A percentile compares a stretch with the other conserved stretches of the same genome.
phyloP scores from a whole-genome alignment of 495 filamentous ascomycete species.

The Daldinia concentrica region DNA sequence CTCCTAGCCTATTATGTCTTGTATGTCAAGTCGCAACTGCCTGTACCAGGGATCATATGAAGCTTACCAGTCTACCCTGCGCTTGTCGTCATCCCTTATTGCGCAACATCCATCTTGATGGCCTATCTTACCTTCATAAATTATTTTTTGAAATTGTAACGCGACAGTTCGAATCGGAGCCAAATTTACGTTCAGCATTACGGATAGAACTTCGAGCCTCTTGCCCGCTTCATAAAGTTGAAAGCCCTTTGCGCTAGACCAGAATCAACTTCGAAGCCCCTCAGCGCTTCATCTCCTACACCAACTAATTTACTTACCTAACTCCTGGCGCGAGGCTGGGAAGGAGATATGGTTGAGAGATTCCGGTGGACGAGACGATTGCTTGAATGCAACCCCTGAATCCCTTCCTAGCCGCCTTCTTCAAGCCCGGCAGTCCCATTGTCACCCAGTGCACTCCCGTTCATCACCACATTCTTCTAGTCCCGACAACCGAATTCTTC shows the following conservation, averaged over 20 bases:
- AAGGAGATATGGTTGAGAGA: constrained; percentile 35
- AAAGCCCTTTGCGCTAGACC: constrained; percentile 5
- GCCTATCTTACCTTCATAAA: background rate
- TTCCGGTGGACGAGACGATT: constrained; percentile 32
- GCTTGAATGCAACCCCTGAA: constrained; percentile 97
- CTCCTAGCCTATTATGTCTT: too few relatives aligned
- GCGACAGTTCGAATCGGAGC: background rate
- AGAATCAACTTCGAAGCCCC: constrained; percentile 9
- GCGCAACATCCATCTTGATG: constrained; percentile 17
- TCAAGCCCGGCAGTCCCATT: constrained; percentile 80
- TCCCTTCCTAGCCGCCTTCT: constrained; percentile 97
- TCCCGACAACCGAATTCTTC: constrained; percentile 91
- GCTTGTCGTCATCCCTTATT: constrained; percentile 40
- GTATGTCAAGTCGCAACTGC: background rate
- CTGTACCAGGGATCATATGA: constrained; percentile 15
- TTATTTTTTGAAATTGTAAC: background rate
- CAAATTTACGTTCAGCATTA: background rate
- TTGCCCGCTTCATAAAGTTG: background rate
- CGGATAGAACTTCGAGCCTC: background rate
- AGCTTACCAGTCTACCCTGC: constrained; percentile 18
- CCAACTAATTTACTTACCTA: background rate
- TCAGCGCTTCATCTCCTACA: background rate
- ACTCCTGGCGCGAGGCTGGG: constrained; percentile 37
- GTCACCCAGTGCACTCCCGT: constrained; percentile 92
- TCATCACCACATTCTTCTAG: constrained; percentile 92